Conservation (phyloP, 1,284 basidiomycete genomes). For the Cutaneotrichosporon cavernicola region DNA sequence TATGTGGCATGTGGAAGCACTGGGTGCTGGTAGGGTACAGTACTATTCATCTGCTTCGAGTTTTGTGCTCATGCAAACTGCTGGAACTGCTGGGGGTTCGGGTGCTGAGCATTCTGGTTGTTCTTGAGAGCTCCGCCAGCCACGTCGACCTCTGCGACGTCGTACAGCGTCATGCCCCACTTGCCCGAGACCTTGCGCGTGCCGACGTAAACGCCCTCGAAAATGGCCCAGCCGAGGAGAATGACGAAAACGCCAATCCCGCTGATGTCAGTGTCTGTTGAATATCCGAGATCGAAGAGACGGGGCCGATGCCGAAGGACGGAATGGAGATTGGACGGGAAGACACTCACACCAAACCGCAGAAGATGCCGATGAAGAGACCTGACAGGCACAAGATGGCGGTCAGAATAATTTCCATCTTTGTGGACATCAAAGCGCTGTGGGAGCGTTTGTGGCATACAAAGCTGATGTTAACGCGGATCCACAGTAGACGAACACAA, state of each 20-base stretch:
- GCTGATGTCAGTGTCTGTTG: background rate
- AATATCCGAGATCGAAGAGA: background rate
- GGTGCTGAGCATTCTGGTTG: too few species aligned
- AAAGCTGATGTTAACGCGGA: background rate
- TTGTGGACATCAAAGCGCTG: background rate
- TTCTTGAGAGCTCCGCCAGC: background rate
- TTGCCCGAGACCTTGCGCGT: slow-evolving; percentile 4
- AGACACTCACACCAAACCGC: background rate
- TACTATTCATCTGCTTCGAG: background rate
- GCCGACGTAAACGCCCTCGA: background rate
- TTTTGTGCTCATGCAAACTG: background rate
- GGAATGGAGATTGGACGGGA: background rate
- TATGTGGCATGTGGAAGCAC: background rate
- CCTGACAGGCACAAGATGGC: background rate
- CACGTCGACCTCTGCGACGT: background rate
- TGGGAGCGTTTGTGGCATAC: background rate
- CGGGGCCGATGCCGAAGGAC: background rate
- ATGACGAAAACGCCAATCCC: background rate
- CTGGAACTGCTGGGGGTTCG: background rate
- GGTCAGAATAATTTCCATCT: background rate
- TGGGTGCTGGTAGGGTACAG: background rate
- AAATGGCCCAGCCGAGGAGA: background rate
- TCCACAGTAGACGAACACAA: background rate
- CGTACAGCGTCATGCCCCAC: slow-evolving; percentile 2
- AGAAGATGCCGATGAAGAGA: background rate